phyloP scores from a whole-genome alignment of 2,329 filamentous ascomycete genomes.

The Monascus ruber region DNA sequence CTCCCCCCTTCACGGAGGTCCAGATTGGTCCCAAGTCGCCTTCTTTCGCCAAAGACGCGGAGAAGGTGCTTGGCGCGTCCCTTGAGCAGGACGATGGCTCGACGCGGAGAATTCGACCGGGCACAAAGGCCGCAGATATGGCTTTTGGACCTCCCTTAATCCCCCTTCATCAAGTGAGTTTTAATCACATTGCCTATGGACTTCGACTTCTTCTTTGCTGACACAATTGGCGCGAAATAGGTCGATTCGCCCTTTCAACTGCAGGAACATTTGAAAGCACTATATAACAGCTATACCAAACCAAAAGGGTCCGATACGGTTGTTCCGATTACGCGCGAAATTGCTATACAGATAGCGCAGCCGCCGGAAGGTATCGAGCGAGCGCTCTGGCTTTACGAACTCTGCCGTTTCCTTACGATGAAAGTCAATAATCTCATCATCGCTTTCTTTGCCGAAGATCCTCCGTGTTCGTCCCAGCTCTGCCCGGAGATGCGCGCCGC shows the following conservation, averaged over 20 bases:
- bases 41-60: conserved; percentile 48
- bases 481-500: conserved; percentile 98
- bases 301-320: conserved; percentile 47
- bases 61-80: conserved; percentile 42
- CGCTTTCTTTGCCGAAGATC: conserved; percentile 81
- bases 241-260: conserved; percentile 96
- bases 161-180: conserved; percentile 65
- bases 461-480: conserved; percentile 76
- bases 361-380: conserved; percentile 73
- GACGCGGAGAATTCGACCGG: conserved; percentile 76
- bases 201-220: conserved; percentile 3
- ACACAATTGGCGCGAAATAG: conserved; percentile 34
- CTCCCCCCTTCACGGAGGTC: conserved; percentile 87
- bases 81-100: conserved; percentile 58
- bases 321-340: conserved; percentile 61
- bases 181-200: conserved; percentile 1
- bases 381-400: conserved; percentile 92
- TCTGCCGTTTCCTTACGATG: conserved; percentile 88
- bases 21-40: conserved; percentile 77
- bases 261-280: conserved; percentile 89
- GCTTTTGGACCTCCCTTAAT: conserved; percentile 80
- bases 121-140: conserved; percentile 88
- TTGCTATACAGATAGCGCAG: conserved; percentile 63
- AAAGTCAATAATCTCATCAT: conserved; percentile 90
- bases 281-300: conserved; percentile 72